These are phyloP conservation scores for Pleurozium schreberi DNA, from an alignment of 225 moss, liverwort and hornwort genomes.

Conservation along the genomic window DNA sequence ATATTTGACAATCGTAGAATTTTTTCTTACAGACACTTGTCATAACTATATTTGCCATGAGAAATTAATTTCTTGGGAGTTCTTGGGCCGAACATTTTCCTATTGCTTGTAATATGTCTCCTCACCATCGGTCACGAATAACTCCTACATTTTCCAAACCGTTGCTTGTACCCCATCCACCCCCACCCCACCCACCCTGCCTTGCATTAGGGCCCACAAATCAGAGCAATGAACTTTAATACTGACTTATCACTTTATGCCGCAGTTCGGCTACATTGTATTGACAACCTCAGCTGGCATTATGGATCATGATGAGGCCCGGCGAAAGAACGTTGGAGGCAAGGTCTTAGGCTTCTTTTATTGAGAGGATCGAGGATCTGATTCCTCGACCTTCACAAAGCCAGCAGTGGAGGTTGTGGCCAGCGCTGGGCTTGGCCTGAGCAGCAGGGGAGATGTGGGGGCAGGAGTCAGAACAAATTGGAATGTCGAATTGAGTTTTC, in stretches of 20 bases:
- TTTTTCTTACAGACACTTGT: not conserved
- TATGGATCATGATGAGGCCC: conserved; percentile 61
- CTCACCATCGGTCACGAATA: not conserved
- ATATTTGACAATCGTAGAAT: not conserved
- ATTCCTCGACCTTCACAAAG: not conserved
- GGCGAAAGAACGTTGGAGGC: conserved; percentile 67
- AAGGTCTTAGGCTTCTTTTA: conserved; percentile 70
- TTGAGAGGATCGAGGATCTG: conserved; percentile 9
- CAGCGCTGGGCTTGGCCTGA: not conserved
- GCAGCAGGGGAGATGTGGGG: not conserved
- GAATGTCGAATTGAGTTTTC: not conserved
- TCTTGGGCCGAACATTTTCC: not conserved
- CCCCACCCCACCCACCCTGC: too few relatives aligned
- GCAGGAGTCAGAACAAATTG: not conserved
- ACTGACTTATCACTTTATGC: not conserved
- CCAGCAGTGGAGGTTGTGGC: not conserved
- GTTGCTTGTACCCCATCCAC: not conserved
- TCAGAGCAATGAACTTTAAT: not conserved
- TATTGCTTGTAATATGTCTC: not conserved
- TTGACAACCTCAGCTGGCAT: conserved; percentile 63
- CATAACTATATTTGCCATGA: not conserved
- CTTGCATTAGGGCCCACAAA: not conserved
- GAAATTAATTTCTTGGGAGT: not conserved
- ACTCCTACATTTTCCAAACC: not conserved
- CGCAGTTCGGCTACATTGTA: conserved; percentile 49